Percentiles rank a stretch among this genome's conserved stretches.
phyloP scores from a whole-genome alignment of 1,139 yeast genomes.

The Taphrina communis region DNA sequence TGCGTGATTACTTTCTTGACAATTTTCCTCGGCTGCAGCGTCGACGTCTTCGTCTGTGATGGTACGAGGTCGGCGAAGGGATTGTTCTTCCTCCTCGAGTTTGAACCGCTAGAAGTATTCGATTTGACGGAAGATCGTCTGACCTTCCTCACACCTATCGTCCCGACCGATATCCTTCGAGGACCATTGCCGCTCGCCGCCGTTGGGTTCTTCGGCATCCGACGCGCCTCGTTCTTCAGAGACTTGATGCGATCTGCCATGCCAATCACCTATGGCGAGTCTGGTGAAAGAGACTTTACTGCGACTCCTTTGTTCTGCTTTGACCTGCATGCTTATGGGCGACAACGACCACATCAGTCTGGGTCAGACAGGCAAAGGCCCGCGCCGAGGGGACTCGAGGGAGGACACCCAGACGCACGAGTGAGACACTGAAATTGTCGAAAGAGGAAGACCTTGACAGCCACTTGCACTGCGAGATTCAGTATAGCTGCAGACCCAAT shows the following conservation, averaged over 20 bases:
- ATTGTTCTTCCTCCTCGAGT: constrained; percentile 11
- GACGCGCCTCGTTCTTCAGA: constrained; percentile 25
- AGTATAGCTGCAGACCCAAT: not conserved
- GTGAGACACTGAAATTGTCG: constrained; percentile 22
- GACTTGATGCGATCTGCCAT: constrained; percentile 38
- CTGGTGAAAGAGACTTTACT: not conserved
- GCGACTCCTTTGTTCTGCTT: not conserved
- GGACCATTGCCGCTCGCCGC: constrained; percentile 24
- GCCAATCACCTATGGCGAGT: not conserved
- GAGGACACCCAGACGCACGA: constrained; percentile 6
- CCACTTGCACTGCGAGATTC: constrained; percentile 3
- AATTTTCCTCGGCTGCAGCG: constrained; percentile 3
- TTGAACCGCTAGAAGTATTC: constrained; percentile 8
- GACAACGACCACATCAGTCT: constrained; percentile 1
- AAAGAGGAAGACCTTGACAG: constrained; percentile 19
- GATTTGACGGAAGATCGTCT: constrained; percentile 16
- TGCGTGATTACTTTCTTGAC: not conserved
- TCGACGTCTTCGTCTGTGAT: constrained; percentile 5
- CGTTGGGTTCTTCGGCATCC: constrained; percentile 18
- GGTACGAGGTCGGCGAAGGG: constrained; percentile 28
- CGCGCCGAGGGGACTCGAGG: constrained; percentile 5
- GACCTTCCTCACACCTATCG: constrained; percentile 32
- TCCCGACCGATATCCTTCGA: constrained; percentile 33
- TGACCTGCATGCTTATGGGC: not conserved
- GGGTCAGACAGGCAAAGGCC: not conserved